Base-by-base conservation (phyloP, 257 asterid species). In the Leonotis leonurus region DNA sequence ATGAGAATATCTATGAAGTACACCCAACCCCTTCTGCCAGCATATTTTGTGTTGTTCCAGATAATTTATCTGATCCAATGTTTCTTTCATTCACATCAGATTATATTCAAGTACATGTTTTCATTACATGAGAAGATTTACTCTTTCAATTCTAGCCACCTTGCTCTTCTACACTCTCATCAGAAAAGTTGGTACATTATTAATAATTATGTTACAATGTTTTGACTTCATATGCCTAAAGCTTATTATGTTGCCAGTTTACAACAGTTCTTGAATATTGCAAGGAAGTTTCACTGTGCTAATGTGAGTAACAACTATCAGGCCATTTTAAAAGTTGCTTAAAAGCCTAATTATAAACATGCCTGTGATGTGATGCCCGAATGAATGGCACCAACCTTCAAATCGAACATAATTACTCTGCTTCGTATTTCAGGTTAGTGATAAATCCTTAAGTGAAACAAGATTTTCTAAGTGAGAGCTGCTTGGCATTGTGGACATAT, bases 401-500 rank as follows among this genome's bases (percentile, higher is more conserved):
- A 8, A 7, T 17, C 5, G 49, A 41, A 41, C 10, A 44, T 1
- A 2, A 7, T 7, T 2, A 7, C 52, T 20, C n/a, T 7, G 10
- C 30, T 21, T 48, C 55, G 11, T 50, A 22, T 50, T 50, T 50
- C 0, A 24, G 25, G 35, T 22, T 25, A 14, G 18, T 50, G 33
- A 11, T 22, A 6, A 22, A 50, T 50, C 56, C 33, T 18, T 20
- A 50, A 24, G 12, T 50, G 35, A 50, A 44, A 50, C 9, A 21
- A 24, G 10, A 50, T 12, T 22, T 24, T 24, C 11, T 24, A 13
- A 0, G 17, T 44, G 9, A 24, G 35, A 24, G 56, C 2, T 11
- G 33, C 20, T 24, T 13, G 35, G 56, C 35, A 24, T 5, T 41
- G 62, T 48, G 74, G 41, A 73, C 69, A 13, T 7, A 52, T 24